Conservation (phyloP, 2,329 filamentous ascomycete genomes). For the Penicillium capsulatum region DNA sequence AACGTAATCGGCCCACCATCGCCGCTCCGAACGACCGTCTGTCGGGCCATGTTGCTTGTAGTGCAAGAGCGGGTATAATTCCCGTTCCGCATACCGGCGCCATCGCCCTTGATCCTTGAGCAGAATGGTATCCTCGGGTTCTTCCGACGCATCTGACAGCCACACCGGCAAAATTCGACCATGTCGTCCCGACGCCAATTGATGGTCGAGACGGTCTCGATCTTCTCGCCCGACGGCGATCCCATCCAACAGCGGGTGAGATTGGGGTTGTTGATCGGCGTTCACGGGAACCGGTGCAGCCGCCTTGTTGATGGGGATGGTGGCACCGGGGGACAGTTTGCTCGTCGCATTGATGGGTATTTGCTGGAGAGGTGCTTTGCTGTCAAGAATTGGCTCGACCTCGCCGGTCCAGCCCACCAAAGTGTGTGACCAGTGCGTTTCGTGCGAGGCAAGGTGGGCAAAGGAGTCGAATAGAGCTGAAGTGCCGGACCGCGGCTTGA, state of each 20-base stretch:
- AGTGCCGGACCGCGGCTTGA: constrained; percentile 74
- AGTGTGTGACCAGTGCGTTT: constrained; percentile 83
- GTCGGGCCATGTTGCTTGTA: constrained; percentile 93
- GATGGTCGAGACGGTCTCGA: constrained; percentile 66
- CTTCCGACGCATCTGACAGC: constrained; percentile 73
- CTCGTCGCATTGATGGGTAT: constrained; percentile 25
- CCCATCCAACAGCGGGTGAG: constrained; percentile 61
- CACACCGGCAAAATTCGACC: constrained; percentile 84
- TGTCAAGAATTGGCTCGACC: constrained; percentile 52
- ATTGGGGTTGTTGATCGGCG: constrained; percentile 51
- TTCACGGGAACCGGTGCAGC: constrained; percentile 77
- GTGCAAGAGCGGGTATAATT: constrained; percentile 89
- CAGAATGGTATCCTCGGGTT: constrained; percentile 62
- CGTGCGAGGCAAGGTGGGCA: constrained; percentile 76
- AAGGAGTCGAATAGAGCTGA: constrained; percentile 93
- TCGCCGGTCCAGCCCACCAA: constrained; percentile 95
- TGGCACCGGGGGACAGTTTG: constrained; percentile 30
- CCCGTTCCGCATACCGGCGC: constrained; percentile 85
- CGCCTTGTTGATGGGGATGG: constrained; percentile 61
- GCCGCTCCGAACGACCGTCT: constrained; percentile 74
- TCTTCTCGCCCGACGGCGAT: constrained; percentile 68
- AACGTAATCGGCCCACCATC: constrained; percentile 89
- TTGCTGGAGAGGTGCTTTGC: constrained; percentile 29
- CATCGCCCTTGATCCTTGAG: constrained; percentile 81
- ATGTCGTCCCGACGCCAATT: constrained; percentile 67